A percentile compares a stretch with the other conserved stretches of the same genome.
phyloP scores from a whole-genome alignment of 208 protist species.

The Angomonas deanei region DNA sequence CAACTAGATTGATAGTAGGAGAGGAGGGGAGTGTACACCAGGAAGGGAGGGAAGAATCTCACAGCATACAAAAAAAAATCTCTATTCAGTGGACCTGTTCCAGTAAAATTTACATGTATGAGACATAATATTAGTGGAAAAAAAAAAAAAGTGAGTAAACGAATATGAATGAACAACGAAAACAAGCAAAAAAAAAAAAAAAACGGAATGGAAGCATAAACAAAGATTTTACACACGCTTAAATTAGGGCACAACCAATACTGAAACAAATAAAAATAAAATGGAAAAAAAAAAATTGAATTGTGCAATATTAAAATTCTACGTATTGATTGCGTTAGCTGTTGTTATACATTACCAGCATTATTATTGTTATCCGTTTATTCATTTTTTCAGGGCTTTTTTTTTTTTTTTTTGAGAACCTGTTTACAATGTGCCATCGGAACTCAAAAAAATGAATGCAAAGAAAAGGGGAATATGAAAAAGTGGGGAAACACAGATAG shows the following conservation, averaged over 20 bases:
- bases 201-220: constrained; percentile 3
- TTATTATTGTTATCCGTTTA: too few relatives aligned
- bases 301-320: too few relatives aligned
- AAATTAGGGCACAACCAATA: neutral
- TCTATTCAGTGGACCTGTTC: too few relatives aligned
- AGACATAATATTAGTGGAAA: neutral
- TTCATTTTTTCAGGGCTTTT: too few relatives aligned
- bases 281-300: constrained; percentile 9
- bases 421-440: too few relatives aligned
- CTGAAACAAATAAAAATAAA: neutral
- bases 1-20: too few relatives aligned
- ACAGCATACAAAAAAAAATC: too few relatives aligned
- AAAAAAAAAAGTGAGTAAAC: constrained; percentile 10
- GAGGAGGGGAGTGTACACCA: neutral
- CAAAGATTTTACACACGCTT: neutral
- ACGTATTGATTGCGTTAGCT: too few relatives aligned
- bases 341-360: too few relatives aligned
- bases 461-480: neutral
- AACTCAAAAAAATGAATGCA: constrained; percentile 9
- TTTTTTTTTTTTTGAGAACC: too few relatives aligned
- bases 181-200: constrained; percentile 4
- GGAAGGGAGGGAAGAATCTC: too few relatives aligned
- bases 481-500: neutral
- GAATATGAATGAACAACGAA: neutral
- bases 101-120: neutral